phyloP scores from a whole-genome alignment of 2,329 filamentous ascomycete genomes.

The Leptographium radiaticola region DNA sequence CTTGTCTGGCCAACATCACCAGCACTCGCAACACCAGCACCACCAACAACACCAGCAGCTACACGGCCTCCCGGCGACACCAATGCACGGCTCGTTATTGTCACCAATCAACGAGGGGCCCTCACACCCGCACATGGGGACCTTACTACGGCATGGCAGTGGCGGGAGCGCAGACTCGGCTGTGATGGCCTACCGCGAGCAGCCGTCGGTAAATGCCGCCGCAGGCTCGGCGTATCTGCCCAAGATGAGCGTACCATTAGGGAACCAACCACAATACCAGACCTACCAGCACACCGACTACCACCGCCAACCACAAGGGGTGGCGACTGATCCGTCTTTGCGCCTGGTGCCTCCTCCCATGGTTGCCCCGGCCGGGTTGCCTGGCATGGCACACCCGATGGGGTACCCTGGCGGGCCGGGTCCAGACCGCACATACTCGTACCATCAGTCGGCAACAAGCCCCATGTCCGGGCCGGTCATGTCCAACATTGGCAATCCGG shows the following conservation, averaged over 20 bases:
- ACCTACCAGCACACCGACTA: background rate
- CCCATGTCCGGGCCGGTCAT: slow-evolving; percentile 5
- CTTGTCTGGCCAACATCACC: background rate
- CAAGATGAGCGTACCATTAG: background rate
- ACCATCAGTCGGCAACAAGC: background rate
- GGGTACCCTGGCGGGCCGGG: background rate
- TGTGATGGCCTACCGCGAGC: background rate
- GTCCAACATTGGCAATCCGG: slow-evolving; percentile 6
- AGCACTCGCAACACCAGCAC: background rate
- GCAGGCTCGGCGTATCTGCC: background rate
- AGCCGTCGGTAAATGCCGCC: background rate
- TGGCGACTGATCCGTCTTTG: background rate
- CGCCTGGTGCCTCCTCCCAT: slow-evolving; percentile 9
- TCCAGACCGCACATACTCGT: background rate
- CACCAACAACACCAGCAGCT: slow-evolving; percentile 5
- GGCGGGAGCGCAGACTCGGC: background rate
- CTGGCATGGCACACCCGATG: slow-evolving; percentile 2
- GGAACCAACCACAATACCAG: background rate
- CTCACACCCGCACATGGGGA: background rate
- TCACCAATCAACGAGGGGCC: background rate
- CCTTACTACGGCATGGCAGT: background rate
- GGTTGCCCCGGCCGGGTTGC: slow-evolving; percentile 3
- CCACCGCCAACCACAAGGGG: background rate
- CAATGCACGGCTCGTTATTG: background rate
- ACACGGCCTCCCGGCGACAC: background rate